Evolutionary conservation across 2,329 filamentous ascomycete species (phyloP).

Genomic region (Talaromyces amestolkiae): DNA sequence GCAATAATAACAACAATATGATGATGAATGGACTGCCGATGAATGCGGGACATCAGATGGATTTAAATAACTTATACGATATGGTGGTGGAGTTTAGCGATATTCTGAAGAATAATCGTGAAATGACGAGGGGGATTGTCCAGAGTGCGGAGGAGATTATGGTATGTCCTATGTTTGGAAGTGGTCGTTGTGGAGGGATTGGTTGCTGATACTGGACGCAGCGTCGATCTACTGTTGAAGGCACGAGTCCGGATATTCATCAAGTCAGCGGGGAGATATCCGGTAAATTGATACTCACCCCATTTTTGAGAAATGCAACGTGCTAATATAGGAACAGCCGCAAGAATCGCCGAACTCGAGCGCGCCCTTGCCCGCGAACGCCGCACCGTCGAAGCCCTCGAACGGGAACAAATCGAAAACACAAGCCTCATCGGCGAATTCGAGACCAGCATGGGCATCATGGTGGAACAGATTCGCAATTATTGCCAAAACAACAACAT

Average conservation of each 20-base stretch:
- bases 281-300: conserved; percentile 29
- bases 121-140: conserved; percentile 51
- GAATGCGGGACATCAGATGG: conserved; percentile 53
- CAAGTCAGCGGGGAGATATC: conserved; percentile 46
- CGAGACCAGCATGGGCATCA: conserved; percentile 46
- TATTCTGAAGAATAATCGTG: conserved; percentile 50
- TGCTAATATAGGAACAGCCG: conserved; percentile 30
- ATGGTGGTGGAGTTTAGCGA: conserved; percentile 52
- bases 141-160: conserved; percentile 50
- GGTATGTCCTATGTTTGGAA: conserved; percentile 30
- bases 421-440: conserved; percentile 49
- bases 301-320: background rate
- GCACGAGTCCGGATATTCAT: conserved; percentile 39
- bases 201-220: conserved; percentile 25
- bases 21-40: conserved; percentile 41
- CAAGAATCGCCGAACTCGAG: conserved; percentile 50
- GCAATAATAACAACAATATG: conserved; percentile 21
- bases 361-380: conserved; percentile 48
- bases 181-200: background rate
- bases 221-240: conserved; percentile 45
- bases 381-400: conserved; percentile 41
- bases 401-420: conserved; percentile 49
- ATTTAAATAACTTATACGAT: conserved; percentile 50
- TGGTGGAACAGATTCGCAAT: conserved; percentile 52
- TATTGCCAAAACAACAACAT: conserved; percentile 52